phyloP scores from a whole-genome alignment of 805 yeast species.

The Candida patagonica region DNA sequence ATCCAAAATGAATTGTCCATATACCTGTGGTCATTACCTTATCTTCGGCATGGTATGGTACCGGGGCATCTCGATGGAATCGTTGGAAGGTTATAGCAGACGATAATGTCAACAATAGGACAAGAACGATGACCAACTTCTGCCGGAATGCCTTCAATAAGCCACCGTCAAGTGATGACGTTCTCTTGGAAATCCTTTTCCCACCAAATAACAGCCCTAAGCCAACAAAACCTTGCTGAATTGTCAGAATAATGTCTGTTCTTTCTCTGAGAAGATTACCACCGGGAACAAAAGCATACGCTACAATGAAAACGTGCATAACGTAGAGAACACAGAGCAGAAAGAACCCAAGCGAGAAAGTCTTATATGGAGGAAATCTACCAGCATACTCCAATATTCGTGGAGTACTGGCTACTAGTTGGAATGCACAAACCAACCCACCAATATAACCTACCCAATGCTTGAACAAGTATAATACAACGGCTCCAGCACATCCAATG shows the following conservation, averaged over 20 bases:
- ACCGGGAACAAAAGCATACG: conserved; percentile 96
- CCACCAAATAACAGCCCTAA: conserved; percentile 38
- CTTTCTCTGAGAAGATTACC: conserved; percentile 85
- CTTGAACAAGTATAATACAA: conserved; percentile 39
- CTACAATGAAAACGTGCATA: conserved; percentile 94
- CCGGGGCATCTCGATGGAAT: conserved; percentile 51
- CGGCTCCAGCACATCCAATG: conserved; percentile 42
- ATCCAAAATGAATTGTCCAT: conserved; percentile 96
- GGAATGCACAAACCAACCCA: conserved; percentile 51
- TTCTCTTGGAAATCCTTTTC: conserved; percentile 12
- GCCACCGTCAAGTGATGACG: conserved; percentile 15
- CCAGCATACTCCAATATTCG: conserved; percentile 48
- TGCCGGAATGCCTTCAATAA: conserved; percentile 17
- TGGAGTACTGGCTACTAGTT: conserved; percentile 55
- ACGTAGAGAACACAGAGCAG: conserved; percentile 51
- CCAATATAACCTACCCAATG: conserved; percentile 75
- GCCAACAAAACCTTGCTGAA: conserved; percentile 45
- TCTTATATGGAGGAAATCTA: conserved; percentile 43
- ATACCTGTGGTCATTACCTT: conserved; percentile 86
- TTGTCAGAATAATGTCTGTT: conserved; percentile 60
- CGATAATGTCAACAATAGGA: conserved; percentile 37
- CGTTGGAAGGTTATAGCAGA: conserved; percentile 47
- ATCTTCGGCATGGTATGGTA: conserved; percentile 58
- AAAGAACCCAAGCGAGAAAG: conserved; percentile 33
- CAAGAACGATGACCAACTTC: conserved; percentile 20